Conservation (phyloP, 1,139 yeast genomes). For the Debaryomyces robertsiae region DNA sequence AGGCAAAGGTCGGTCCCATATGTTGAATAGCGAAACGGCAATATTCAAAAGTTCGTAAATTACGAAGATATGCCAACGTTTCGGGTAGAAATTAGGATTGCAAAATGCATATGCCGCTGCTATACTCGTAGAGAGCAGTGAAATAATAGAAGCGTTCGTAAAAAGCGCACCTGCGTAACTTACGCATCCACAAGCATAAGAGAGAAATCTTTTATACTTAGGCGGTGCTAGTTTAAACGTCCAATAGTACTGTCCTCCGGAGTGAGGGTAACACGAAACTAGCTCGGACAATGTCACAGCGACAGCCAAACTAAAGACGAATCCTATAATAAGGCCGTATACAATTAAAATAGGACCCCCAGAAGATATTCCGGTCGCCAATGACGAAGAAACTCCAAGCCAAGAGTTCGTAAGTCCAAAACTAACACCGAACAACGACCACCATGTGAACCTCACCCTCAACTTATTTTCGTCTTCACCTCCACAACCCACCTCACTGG, state of each 20-base stretch:
- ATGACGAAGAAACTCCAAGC: conserved; percentile 55
- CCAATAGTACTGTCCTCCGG: conserved; percentile 26
- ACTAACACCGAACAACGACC: conserved; percentile 43
- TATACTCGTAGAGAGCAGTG: conserved; percentile 11
- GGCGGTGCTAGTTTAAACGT: conserved; percentile 15
- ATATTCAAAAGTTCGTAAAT: conserved; percentile 44
- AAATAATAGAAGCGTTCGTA: conserved; percentile 14
- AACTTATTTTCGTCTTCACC: not conserved
- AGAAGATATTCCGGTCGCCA: conserved; percentile 48
- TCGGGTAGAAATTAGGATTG: conserved; percentile 15
- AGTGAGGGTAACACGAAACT: conserved; percentile 21
- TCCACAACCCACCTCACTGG: not conserved
- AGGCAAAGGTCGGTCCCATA: conserved; percentile 61
- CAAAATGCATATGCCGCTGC: conserved; percentile 8
- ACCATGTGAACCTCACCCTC: conserved; percentile 7
- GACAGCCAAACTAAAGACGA: conserved; percentile 13
- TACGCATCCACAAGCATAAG: conserved; percentile 12
- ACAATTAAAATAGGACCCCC: conserved; percentile 54
- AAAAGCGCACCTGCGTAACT: conserved; percentile 14
- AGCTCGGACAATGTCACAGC: conserved; percentile 20
- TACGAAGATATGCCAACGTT: conserved; percentile 62
- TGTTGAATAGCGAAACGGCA: conserved; percentile 53
- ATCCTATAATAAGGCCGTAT: conserved; percentile 43
- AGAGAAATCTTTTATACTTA: conserved; percentile 9
- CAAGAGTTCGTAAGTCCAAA: conserved; percentile 57